Percentiles rank a stretch among this genome's conserved stretches.
phyloP scores from a whole-genome alignment of 306 rosid species.

The Cicer yamashitae region DNA sequence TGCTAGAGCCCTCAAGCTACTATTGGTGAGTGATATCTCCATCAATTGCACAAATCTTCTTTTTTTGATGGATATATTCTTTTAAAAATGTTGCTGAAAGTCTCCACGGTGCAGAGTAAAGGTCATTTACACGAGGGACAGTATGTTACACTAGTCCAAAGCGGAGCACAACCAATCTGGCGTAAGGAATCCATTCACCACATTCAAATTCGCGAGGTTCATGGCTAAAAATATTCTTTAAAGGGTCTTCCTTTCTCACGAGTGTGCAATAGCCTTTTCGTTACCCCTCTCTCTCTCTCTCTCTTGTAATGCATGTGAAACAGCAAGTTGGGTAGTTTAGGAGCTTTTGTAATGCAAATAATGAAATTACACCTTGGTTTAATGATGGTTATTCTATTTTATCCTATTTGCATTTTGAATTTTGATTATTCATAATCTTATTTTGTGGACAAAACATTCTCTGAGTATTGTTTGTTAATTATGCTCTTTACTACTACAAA shows the following conservation, averaged over 20 bases:
- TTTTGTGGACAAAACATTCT: neutral
- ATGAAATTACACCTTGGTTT: neutral
- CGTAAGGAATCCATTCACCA: slow-evolving; percentile 86
- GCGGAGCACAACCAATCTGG: slow-evolving; percentile 98
- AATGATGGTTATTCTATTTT: too few species aligned
- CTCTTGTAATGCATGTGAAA: slow-evolving; percentile 35
- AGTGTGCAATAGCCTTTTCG: neutral
- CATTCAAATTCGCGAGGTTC: slow-evolving; percentile 88
- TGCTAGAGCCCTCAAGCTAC: slow-evolving; percentile 76
- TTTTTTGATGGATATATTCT: slow-evolving; percentile 32
- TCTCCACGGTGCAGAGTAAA: slow-evolving; percentile 60
- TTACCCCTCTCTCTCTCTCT: neutral
- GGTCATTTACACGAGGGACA: slow-evolving; percentile 73
- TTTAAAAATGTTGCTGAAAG: slow-evolving; percentile 28
- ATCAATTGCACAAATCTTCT: neutral
- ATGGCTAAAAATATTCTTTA: slow-evolving; percentile 52
- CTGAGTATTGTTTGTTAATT: neutral
- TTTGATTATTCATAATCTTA: slow-evolving; percentile 11
- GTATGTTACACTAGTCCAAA: slow-evolving; percentile 88
- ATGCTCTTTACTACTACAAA: neutral
- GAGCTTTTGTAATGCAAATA: slow-evolving; percentile 29
- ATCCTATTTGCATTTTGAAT: neutral
- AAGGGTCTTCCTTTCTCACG: slow-evolving; percentile 31
- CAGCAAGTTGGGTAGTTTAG: slow-evolving; percentile 15
- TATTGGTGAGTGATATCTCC: slow-evolving; percentile 66